phyloP scores from a whole-genome alignment of 228 moss, liverwort and hornwort species.

The Sphagnum magellanicum region DNA sequence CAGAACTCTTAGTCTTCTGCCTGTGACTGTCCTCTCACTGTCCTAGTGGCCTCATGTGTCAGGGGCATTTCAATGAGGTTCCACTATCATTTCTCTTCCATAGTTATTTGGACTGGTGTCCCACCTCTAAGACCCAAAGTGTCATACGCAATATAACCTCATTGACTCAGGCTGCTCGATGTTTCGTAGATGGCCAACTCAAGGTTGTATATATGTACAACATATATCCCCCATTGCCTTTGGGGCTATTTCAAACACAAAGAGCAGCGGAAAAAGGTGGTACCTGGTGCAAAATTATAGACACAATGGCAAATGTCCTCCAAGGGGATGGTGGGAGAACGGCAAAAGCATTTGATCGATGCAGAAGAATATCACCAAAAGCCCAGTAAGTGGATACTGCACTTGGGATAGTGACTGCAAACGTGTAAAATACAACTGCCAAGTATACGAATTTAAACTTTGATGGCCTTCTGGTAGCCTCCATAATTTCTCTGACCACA shows the following conservation, averaged over 20 bases:
- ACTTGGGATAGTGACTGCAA: constrained; percentile 40
- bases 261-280: no score
- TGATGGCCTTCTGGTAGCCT: constrained; percentile 45
- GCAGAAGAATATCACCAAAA: constrained; percentile 47
- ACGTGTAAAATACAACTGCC: constrained; percentile 35
- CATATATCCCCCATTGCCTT: no score
- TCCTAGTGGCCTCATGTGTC: no score
- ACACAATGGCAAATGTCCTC: constrained; percentile 43
- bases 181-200: no score
- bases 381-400: constrained; percentile 49
- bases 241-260: no score
- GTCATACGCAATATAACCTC: no score
- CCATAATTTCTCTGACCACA: constrained; percentile 56
- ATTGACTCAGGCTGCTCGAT: no score
- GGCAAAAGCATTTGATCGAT: constrained; percentile 51
- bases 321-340: constrained; percentile 37
- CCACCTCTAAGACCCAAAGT: no score
- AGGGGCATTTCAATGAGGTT: no score
- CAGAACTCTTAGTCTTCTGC: background rate
- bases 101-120: no score
- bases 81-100: no score
- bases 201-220: no score
- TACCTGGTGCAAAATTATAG: constrained; percentile 67
- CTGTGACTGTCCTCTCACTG: background rate
- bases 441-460: constrained; percentile 47